Base-by-base conservation (phyloP, 148 eudicot genomes). In the Spergularia marina region DNA sequence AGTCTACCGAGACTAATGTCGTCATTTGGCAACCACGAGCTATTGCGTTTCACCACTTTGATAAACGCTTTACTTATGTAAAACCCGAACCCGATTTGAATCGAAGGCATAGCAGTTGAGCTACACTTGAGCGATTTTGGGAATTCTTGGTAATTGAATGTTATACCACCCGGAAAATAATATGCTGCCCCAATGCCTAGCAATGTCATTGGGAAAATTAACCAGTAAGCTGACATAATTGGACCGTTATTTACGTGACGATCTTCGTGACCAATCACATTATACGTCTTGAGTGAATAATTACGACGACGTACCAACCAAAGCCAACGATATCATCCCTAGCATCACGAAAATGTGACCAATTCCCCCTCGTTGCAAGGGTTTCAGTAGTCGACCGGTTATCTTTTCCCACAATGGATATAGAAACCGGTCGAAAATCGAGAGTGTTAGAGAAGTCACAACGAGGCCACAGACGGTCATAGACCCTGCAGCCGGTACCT, bases 101-200 rank as follows among this genome's bases (percentile, higher is more conserved):
- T 44, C 13, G 74, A 34, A 39, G 74, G 49, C 65, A 72, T 17
- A 3, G 74, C 74, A 0, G 74, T 72, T 18, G 74, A 72, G 5
- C 41, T 34, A 39, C 74, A 40, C 74, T 72, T 72, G 17, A 72
- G 62, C 0, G 74, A 72, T 6, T 72, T 18, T 10, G 74, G 65
- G 51, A 72, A 72, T 14, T 72, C 74, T 57, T 72, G 74, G 53
- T 56, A 72, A 14, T 57, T 47, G n/a, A 72, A 56, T 12, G 74
- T 72, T 18, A 72, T 2, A 21, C 74, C 74, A 1, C 74, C 74
- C 11, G 74, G 74, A 36, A 56, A 56, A 40, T 72, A 72, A 20
- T 60, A 72, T 10, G 64, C 74, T 16, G 65, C 64, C 1, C 74
- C 74, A 40, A 58, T 72, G 10, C 74, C 74, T 39, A 72, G 10